Conservation (phyloP, 2,329 filamentous ascomycete genomes). For the Hysterium pulicare region DNA sequence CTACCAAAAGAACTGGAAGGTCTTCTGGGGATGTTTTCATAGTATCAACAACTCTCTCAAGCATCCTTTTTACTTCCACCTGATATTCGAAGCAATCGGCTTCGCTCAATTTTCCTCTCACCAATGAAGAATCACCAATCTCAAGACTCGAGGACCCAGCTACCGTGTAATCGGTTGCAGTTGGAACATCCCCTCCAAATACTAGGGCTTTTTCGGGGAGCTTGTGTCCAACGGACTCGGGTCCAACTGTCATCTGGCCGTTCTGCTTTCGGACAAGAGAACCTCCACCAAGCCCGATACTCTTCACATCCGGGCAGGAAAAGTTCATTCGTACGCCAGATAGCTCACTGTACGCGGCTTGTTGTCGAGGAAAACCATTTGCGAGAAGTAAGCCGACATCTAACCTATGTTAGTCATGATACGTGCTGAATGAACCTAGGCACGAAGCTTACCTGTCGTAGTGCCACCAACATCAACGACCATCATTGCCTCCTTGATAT, state of each 20-base stretch:
- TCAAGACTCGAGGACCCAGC: slow-evolving; percentile 31
- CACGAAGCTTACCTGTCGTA: too few species aligned
- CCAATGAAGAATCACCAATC: slow-evolving; percentile 45
- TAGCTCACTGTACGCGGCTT: slow-evolving; percentile 60
- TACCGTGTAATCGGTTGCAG: slow-evolving; percentile 56
- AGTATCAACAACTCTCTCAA: slow-evolving; percentile 57
- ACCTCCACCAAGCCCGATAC: slow-evolving; percentile 58
- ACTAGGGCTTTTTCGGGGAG: slow-evolving; percentile 53
- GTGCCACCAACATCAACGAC: slow-evolving; percentile 66
- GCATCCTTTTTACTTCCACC: slow-evolving; percentile 46
- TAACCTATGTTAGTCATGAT: too few species aligned
- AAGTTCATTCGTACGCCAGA: slow-evolving; percentile 62
- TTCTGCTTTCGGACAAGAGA: slow-evolving; percentile 49
- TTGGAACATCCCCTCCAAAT: slow-evolving; percentile 56
- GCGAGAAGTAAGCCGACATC: slow-evolving; percentile 60
- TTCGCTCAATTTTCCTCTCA: slow-evolving; percentile 29
- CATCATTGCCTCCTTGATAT: slow-evolving; percentile 48
- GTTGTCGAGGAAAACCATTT: slow-evolving; percentile 62
- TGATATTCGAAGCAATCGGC: slow-evolving; percentile 41
- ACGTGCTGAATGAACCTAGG: too few species aligned
- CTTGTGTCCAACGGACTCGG: slow-evolving; percentile 61
- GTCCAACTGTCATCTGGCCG: slow-evolving; percentile 50
- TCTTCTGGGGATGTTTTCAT: slow-evolving; percentile 63
- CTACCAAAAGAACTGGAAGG: slow-evolving; percentile 59
- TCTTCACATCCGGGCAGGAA: slow-evolving; percentile 54